These are phyloP conservation scores for Metarhizium robertsii DNA, from an alignment of 2,329 filamentous ascomycete species.

Conservation along the genomic window DNA sequence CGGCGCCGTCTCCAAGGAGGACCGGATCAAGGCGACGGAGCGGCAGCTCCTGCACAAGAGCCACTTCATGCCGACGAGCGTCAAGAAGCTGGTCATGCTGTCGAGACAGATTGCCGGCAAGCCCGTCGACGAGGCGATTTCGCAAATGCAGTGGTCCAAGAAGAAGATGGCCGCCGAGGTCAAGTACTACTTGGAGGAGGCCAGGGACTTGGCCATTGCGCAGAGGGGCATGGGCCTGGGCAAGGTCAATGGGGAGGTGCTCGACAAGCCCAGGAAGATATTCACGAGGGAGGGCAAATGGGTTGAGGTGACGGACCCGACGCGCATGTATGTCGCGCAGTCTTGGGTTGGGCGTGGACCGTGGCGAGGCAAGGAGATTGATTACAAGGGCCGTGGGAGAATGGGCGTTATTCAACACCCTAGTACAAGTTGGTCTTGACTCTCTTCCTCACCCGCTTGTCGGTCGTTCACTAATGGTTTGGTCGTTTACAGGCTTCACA, in stretches of 20 bases:
- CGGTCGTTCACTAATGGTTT: not conserved
- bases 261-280: conserved; percentile 40
- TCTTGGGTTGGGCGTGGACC: conserved; percentile 82
- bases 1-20: conserved; percentile 41
- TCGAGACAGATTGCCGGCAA: conserved; percentile 87
- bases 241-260: conserved; percentile 28
- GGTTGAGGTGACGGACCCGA: conserved; percentile 61
- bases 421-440: conserved; percentile 56
- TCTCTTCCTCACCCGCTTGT: not conserved
- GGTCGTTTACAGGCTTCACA: conserved; percentile 51
- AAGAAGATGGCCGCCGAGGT: conserved; percentile 86
- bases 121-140: conserved; percentile 83
- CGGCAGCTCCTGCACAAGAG: conserved; percentile 49
- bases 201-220: conserved; percentile 72
- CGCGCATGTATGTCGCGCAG: conserved; percentile 82
- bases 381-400: conserved; percentile 68
- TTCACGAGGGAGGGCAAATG: conserved; percentile 66
- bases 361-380: conserved; percentile 45
- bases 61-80: conserved; percentile 67
- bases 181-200: conserved; percentile 67
- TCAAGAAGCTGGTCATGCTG: conserved; percentile 85
- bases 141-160: conserved; percentile 91
- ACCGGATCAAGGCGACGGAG: conserved; percentile 59
- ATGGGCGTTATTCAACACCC: conserved; percentile 61
- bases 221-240: conserved; percentile 76